Base-by-base conservation (phyloP, 805 yeast genomes). In the Geotrichum ghanense region DNA sequence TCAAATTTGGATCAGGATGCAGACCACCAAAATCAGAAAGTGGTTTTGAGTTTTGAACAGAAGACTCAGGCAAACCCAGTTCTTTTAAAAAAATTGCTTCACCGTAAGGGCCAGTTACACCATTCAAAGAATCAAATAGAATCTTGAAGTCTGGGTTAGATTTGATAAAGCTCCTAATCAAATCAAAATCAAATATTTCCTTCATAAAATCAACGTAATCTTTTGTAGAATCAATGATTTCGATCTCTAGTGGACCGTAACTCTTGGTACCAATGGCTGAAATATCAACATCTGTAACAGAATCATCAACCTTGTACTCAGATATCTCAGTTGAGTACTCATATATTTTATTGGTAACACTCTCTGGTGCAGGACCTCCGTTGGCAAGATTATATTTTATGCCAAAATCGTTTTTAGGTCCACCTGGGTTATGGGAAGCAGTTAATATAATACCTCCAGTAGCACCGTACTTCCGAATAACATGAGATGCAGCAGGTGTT, bases 281-380 rank as follows among this genome's bases (percentile, higher is more conserved):
- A 42, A 89, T 63, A 58, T 87, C 88, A 45, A 90, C 63, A n/a
- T 67, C 60, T 19, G 83, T 85, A 47, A 87, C 68, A 44, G 76
- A 74, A 34, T 65, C 63, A 17, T 76, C 66, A 47, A 76, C 74
- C 61, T 79, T 78, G 68, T 86, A 90, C 42, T 67, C 60, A 5
- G 72, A 62, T 56, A 92, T 68, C 37, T 65, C 58, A 60, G 73
- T 75, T 19, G 95, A 77, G 23, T 69, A 72, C 49, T 79, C 89
- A 69, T 68, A 92, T 60, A 90, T 92, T 64, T 80, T 77, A 68
- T 90, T 76, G 10, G 98, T 90, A 50, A 92, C 94, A 14, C 83
- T 68, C 65, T 90, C 98, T 10, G 98, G 98, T 9, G 97, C 97
- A 39, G 98, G 98, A 2, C 96, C 98, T 55, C 98, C 98, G 61